Percentiles rank a stretch among this genome's conserved stretches.
These are phyloP conservation scores for Nidularia pulvinata DNA, from an alignment of 768 basidiomycete species.

Conservation along the genomic window DNA sequence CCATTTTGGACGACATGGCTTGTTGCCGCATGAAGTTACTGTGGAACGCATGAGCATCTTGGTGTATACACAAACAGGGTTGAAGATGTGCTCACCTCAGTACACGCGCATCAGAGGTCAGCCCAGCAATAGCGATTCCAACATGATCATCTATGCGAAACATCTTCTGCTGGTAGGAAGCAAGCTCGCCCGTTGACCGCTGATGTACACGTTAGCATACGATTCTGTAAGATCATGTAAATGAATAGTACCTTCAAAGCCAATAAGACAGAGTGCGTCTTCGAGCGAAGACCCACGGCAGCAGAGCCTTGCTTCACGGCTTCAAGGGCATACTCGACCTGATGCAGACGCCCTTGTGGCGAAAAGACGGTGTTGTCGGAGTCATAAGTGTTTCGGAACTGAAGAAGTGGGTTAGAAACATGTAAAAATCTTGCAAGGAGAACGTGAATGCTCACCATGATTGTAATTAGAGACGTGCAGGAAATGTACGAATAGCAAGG, in stretches of 20 bases:
- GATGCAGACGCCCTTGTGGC: slow-evolving; percentile 95
- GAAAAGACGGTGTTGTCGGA: slow-evolving; percentile 98
- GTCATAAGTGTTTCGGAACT: slow-evolving; percentile 96
- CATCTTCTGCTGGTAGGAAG: slow-evolving; percentile 99
- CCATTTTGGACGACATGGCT: slow-evolving; percentile 94
- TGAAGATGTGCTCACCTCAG: slow-evolving; percentile 64
- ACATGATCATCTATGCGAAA: slow-evolving; percentile 99
- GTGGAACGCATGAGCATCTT: slow-evolving; percentile 1
- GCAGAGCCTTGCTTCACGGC: slow-evolving; percentile 99
- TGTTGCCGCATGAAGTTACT: slow-evolving; percentile 99
- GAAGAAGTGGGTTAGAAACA: slow-evolving; percentile 18
- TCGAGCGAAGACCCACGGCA: slow-evolving; percentile 94
- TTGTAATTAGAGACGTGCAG: slow-evolving; percentile 12
- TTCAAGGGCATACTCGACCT: slow-evolving; percentile 98
- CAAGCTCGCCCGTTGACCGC: slow-evolving; percentile 97
- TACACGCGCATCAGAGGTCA: slow-evolving; percentile 98
- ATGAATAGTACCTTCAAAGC: slow-evolving; percentile 78
- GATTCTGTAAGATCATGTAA: not conserved
- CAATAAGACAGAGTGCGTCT: slow-evolving; percentile 91
- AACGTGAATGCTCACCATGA: slow-evolving; percentile 27
- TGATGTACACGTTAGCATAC: slow-evolving; percentile 23
- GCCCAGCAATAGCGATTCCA: slow-evolving; percentile 99
- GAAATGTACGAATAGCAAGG: slow-evolving; percentile 14
- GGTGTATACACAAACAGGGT: not conserved
- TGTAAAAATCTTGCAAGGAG: slow-evolving; percentile 3